A percentile compares a stretch with the other conserved stretches of the same genome.
Evolutionary conservation across 345 rosid species (phyloP).

Genomic region (Salix koriyanagi): DNA sequence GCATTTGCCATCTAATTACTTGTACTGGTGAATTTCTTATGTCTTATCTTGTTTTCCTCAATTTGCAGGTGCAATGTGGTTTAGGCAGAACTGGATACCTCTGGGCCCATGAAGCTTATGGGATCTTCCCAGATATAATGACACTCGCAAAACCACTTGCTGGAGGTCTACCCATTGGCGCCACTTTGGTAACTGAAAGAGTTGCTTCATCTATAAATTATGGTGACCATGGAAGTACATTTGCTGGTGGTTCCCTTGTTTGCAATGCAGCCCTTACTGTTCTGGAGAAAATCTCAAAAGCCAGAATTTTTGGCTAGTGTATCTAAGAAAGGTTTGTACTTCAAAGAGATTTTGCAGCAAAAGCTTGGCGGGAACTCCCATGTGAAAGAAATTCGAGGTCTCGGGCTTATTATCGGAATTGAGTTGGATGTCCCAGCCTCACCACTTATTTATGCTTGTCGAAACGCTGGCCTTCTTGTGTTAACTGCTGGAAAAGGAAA

Average conservation of each 20-base stretch:
- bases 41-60: neutral
- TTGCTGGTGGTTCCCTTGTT: conserved; percentile 74
- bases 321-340: conserved; percentile 53
- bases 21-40: neutral
- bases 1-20: neutral
- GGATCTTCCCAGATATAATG: conserved; percentile 73
- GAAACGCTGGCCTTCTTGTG: conserved; percentile 64
- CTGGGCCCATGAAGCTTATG: conserved; percentile 73
- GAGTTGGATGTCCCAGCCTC: conserved; percentile 61
- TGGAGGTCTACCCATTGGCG: conserved; percentile 81
- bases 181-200: conserved; percentile 62
- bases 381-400: conserved; percentile 77
- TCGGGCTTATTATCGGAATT: conserved; percentile 71
- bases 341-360: conserved; percentile 45
- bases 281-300: conserved; percentile 58
- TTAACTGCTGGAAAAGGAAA: conserved; percentile 84
- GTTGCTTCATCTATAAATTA: conserved; percentile 53
- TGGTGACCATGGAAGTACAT: conserved; percentile 88
- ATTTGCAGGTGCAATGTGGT: conserved; percentile 70
- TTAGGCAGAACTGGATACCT: conserved; percentile 72
- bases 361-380: conserved; percentile 58
- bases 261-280: conserved; percentile 63
- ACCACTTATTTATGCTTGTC: conserved; percentile 65
- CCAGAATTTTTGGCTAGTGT: conserved; percentile 70
- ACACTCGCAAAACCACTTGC: conserved; percentile 91